Percentiles rank a stretch among this genome's conserved stretches.
Evolutionary conservation across 805 yeast species (phyloP).

Genomic region (Teunomyces tritomae): DNA sequence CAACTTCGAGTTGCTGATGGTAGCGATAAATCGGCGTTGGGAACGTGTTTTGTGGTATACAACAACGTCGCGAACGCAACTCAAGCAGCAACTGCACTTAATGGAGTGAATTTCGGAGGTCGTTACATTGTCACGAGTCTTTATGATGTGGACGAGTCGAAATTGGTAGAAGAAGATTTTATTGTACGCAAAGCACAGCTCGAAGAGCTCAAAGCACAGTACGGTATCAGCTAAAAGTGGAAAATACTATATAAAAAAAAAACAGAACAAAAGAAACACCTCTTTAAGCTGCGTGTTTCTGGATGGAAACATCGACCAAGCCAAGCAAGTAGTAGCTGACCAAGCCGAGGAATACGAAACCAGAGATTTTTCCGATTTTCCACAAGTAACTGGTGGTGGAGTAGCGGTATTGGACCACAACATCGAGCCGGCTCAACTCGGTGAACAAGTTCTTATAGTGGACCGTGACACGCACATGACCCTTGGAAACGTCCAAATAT

Average conservation of each 20-base stretch:
- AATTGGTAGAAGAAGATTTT: conserved; percentile 25
- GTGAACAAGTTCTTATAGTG: conserved; percentile 63
- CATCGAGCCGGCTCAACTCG: conserved; percentile 54
- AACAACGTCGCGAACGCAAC: conserved; percentile 46
- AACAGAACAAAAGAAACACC: too few relatives aligned
- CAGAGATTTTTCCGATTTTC: conserved; percentile 68
- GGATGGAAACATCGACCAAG: conserved; percentile 32
- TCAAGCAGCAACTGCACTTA: conserved; percentile 52
- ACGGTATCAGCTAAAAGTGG: conserved; percentile 5
- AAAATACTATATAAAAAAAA: not conserved
- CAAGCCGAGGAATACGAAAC: conserved; percentile 59
- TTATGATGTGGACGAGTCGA: conserved; percentile 44
- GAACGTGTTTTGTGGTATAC: conserved; percentile 57
- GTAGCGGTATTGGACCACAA: conserved; percentile 64
- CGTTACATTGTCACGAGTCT: conserved; percentile 54
- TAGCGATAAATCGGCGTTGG: conserved; percentile 4
- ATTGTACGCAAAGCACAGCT: conserved; percentile 24
- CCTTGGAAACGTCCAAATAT: conserved; percentile 70
- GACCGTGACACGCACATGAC: conserved; percentile 73
- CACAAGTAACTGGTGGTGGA: conserved; percentile 48
- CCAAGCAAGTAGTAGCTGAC: conserved; percentile 48
- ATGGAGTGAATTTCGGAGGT: conserved; percentile 59
- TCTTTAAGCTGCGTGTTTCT: not conserved
- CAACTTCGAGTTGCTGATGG: conserved; percentile 43
- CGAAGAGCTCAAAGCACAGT: conserved; percentile 16